phyloP scores from a whole-genome alignment of 2,329 filamentous ascomycete species.

The Colletotrichum tropicale region DNA sequence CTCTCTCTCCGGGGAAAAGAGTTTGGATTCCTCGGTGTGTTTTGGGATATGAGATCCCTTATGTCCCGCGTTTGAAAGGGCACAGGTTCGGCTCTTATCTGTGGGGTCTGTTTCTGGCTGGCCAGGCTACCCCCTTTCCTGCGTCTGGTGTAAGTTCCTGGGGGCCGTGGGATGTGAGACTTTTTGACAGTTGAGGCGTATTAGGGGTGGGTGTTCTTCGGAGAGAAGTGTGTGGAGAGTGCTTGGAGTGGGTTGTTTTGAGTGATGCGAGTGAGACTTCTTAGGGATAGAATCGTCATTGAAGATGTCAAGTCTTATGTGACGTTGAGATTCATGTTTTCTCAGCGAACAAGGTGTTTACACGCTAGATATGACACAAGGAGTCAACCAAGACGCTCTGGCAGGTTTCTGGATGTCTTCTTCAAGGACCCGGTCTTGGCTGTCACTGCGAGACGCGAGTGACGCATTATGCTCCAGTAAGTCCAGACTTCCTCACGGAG shows the following conservation, averaged over 20 bases:
- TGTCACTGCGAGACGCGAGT: too few species aligned
- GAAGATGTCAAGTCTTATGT: not conserved
- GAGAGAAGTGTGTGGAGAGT: not conserved
- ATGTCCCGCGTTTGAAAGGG: not conserved
- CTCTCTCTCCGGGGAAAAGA: not conserved
- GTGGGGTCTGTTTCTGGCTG: not conserved
- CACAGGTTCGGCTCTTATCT: not conserved
- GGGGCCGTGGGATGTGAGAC: not conserved
- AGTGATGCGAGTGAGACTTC: not conserved
- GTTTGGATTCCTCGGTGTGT: not conserved
- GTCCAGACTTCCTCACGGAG: too few species aligned
- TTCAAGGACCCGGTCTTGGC: too few species aligned
- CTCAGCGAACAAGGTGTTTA: accelerated
- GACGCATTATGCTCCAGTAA: too few species aligned
- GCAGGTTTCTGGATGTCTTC: too few species aligned
- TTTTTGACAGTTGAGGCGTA: not conserved
- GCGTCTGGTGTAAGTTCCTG: not conserved
- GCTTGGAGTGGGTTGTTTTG: not conserved
- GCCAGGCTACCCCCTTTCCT: not conserved
- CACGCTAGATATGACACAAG: not conserved
- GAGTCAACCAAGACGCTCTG: too few species aligned
- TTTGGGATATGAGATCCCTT: not conserved
- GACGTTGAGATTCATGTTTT: not conserved
- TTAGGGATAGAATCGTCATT: not conserved
- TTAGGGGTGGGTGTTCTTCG: not conserved